These are phyloP conservation scores for Myxozyma melibiosi DNA, from an alignment of 805 yeast species.

Conservation along the genomic window DNA sequence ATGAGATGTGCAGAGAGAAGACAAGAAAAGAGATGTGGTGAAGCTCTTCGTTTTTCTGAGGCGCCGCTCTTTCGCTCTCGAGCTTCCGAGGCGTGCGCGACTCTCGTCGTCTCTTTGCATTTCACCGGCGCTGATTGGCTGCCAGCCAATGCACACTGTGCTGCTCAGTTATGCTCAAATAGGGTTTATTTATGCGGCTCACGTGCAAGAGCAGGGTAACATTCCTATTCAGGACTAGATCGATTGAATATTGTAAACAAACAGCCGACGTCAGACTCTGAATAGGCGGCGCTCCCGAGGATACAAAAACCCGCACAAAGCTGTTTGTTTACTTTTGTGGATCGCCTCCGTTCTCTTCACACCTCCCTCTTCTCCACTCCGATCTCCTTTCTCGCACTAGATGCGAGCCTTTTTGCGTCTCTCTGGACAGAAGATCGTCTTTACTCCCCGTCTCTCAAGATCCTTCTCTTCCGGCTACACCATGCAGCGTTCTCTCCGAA, in stretches of 20 bases:
- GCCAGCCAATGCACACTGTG: neutral
- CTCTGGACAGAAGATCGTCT: no score
- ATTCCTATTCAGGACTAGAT: neutral
- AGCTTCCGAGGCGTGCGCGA: slow-evolving; percentile 3
- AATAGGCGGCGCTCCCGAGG: neutral
- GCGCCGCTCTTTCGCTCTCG: no score
- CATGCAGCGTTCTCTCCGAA: slow-evolving; percentile 29
- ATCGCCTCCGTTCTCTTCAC: neutral
- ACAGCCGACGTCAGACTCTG: neutral
- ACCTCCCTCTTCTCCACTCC: neutral
- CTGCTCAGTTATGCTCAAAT: neutral
- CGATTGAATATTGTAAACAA: slow-evolving; percentile 2
- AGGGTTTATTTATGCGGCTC: no score
- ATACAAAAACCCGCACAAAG: neutral
- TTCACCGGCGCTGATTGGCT: slow-evolving; percentile 3
- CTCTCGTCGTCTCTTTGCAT: slow-evolving; percentile 4
- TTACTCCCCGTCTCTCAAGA: neutral
- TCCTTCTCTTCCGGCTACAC: neutral
- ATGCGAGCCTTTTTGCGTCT: neutral
- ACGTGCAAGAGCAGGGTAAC: slow-evolving; percentile 5
- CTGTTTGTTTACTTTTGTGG: neutral
- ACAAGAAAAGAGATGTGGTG: neutral
- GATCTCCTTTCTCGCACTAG: neutral
- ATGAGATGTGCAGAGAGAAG: neutral
- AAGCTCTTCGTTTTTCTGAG: neutral